A percentile compares a stretch with the other conserved stretches of the same genome.
phyloP scores from a whole-genome alignment of 2,329 filamentous ascomycete genomes.

The Xylaria sp. region DNA sequence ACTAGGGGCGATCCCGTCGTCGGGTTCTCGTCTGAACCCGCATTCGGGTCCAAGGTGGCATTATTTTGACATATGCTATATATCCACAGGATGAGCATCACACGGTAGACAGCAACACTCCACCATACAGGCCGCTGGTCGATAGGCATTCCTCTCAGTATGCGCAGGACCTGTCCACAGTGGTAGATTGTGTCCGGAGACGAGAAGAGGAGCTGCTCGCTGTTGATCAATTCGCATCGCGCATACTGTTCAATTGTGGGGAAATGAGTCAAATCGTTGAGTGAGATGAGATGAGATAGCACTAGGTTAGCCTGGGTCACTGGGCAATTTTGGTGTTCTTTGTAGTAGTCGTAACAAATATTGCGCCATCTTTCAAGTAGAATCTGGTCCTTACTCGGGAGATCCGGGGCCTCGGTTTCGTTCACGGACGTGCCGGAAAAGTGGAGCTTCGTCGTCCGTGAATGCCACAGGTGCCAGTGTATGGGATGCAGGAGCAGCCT shows the following conservation, averaged over 20 bases:
- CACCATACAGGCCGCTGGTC: conserved; percentile 75
- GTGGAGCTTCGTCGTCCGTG: conserved; percentile 72
- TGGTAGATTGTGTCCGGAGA: conserved; percentile 73
- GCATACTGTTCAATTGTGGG: conserved; percentile 73
- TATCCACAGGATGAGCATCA: conserved; percentile 69
- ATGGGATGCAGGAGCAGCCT: conserved; percentile 75
- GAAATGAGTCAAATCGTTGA: conserved; percentile 75
- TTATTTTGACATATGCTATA: conserved; percentile 58
- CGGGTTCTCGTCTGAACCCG: conserved; percentile 18
- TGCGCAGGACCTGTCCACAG: conserved; percentile 72
- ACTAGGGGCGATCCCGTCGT: conserved; percentile 42
- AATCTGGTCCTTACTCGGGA: conserved; percentile 71
- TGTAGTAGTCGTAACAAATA: conserved; percentile 62
- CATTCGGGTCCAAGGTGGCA: neutral
- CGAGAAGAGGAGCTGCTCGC: conserved; percentile 71
- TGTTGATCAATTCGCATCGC: conserved; percentile 67
- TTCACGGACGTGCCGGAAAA: conserved; percentile 63
- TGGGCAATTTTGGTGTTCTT: conserved; percentile 62
- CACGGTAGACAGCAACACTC: conserved; percentile 76
- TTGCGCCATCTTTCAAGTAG: conserved; percentile 74
- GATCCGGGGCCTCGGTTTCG: conserved; percentile 42
- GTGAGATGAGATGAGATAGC: conserved; percentile 75
- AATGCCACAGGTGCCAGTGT: conserved; percentile 71
- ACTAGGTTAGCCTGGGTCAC: conserved; percentile 73
- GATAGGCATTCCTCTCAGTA: conserved; percentile 68